These are phyloP conservation scores for Colletotrichum lupini DNA, from an alignment of 2,329 filamentous ascomycete species.

Conservation along the genomic window DNA sequence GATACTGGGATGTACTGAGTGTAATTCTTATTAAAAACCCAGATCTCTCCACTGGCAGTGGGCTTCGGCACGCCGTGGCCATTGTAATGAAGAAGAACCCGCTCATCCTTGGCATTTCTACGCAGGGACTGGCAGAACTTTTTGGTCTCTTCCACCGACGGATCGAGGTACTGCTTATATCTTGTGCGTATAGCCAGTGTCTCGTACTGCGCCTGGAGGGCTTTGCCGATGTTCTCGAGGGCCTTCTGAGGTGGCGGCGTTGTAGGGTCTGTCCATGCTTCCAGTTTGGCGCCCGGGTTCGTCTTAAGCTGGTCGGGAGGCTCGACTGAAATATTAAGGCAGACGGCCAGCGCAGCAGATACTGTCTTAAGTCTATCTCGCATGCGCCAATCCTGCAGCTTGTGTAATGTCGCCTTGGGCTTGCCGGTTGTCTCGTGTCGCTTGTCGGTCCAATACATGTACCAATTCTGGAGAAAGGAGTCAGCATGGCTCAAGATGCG, in stretches of 20 bases:
- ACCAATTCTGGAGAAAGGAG: slow-evolving; percentile 79
- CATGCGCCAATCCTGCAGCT: slow-evolving; percentile 96
- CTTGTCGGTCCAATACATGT: slow-evolving; percentile 99
- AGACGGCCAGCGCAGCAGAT: slow-evolving; percentile 92
- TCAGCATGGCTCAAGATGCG: slow-evolving; percentile 31
- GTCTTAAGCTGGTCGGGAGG: slow-evolving; percentile 98
- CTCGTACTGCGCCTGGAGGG: slow-evolving; percentile 96
- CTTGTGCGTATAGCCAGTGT: slow-evolving; percentile 94
- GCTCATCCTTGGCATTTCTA: slow-evolving; percentile 93
- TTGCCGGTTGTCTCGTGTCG: slow-evolving; percentile 94
- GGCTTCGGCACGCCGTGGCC: slow-evolving; percentile 97
- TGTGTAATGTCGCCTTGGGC: slow-evolving; percentile 74
- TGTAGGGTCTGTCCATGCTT: slow-evolving; percentile 96
- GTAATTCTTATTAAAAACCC: slow-evolving; percentile 99
- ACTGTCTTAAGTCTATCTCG: slow-evolving; percentile 96
- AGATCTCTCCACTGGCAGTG: slow-evolving; percentile 95
- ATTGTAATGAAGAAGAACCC: slow-evolving; percentile 98
- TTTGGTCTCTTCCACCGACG: slow-evolving; percentile 96
- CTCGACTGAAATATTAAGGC: slow-evolving; percentile 96
- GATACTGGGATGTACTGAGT: slow-evolving; percentile 99
- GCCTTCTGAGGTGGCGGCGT: slow-evolving; percentile 83
- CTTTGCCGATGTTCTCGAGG: slow-evolving; percentile 94
- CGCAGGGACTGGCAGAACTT: slow-evolving; percentile 93
- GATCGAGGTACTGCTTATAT: slow-evolving; percentile 97
- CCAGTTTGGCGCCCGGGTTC: slow-evolving; percentile 89